Evolutionary conservation across 352 stramenopile species (phyloP).

Genomic region (Phytophthora tubulina): DNA sequence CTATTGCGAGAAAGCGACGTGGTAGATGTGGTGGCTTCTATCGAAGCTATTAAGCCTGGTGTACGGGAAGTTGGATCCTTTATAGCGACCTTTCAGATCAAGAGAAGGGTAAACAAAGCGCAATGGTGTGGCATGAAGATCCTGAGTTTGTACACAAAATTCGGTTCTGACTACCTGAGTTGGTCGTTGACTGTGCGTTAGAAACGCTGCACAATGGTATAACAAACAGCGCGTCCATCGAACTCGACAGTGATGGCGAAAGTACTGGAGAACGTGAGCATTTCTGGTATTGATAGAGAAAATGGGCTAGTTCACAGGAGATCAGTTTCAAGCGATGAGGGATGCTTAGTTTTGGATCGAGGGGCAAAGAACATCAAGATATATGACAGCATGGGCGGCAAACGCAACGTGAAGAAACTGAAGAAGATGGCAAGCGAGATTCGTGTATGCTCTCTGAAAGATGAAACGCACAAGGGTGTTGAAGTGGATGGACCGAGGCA

Average conservation of each 20-base stretch:
- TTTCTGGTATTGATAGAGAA: background rate
- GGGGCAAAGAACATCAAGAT: background rate
- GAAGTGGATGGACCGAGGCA: background rate
- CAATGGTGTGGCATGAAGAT: background rate
- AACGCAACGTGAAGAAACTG: background rate
- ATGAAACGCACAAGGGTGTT: background rate
- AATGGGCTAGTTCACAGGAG: background rate
- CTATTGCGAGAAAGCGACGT: slow-evolving; percentile 5
- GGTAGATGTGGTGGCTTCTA: background rate
- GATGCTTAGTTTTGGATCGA: background rate
- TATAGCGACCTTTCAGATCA: background rate
- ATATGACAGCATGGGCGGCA: background rate
- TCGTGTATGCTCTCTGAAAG: background rate
- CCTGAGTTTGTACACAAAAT: background rate
- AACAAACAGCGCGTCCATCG: background rate
- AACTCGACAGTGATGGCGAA: background rate
- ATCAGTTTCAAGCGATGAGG: background rate
- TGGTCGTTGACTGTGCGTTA: background rate
- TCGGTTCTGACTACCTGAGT: background rate
- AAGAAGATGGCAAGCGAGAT: background rate
- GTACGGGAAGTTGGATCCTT: background rate
- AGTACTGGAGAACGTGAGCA: background rate
- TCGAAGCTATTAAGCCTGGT: background rate
- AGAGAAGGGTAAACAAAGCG: background rate
- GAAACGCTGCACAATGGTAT: background rate